Base-by-base conservation (phyloP, 2,329 filamentous ascomycete species). In the Microcyclosporella mali region DNA sequence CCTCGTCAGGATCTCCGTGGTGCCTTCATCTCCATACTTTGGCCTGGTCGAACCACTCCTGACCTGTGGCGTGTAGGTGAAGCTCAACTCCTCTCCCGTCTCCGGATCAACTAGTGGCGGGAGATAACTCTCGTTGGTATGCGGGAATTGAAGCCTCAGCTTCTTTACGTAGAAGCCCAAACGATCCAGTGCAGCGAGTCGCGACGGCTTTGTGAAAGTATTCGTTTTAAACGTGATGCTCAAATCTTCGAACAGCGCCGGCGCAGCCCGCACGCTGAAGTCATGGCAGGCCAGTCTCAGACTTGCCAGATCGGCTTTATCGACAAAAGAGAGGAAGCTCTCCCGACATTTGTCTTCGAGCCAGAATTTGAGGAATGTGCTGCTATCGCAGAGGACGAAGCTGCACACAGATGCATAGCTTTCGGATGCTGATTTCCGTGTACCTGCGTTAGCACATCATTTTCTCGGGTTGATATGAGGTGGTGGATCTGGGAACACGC, bases 111-210 rank as follows among this genome's bases (percentile, higher is more conserved):
- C 74, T 34, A 95, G 75, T n/a, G 88, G 88, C 12, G 88, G 85
- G 7, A 94, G 73, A 60, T 89, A 89, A 32, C 85, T 92, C 40
- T 85, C 78, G n/a, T 78, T 69, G 4, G 79, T 80, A 66, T 94
- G 87, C 19, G 85, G 77, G 53, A 94, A 77, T 60, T 74, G 75
- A 68, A 95, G 94, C 44, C 78, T 85, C 41, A 94, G 72, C 46
- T 82, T 82, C 65, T 86, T 81, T 56, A 94, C 77, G 64, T 90
- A 79, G 53, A 81, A 81, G 44, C 88, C 88, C 56, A 95, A 81
- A 47, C 85, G 76, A 46, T 81, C 77, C 44, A 95, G 73, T 17
- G 87, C 86, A 47, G 84, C 79, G 53, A 92, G 73, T 38, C 84
- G 78, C 50, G 79, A 76, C 27, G 82, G 78, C 56, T 81, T 82